Conservation (phyloP, 2,329 filamentous ascomycete species). For the Colletotrichum ledebouriae region DNA sequence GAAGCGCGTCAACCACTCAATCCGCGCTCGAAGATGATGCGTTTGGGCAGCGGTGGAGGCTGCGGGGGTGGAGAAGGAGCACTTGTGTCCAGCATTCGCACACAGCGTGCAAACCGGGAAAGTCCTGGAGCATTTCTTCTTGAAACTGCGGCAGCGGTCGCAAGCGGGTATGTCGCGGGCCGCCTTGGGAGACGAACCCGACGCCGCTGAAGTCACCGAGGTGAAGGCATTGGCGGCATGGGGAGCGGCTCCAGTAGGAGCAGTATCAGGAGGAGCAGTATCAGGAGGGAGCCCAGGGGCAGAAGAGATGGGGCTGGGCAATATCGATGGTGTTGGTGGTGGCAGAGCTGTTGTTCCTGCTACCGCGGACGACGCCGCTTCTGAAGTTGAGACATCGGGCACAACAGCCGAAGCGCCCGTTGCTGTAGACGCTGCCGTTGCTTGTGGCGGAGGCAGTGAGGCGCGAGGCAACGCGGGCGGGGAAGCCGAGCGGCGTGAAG, state of each 20-base stretch:
- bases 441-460: conserved; percentile 8
- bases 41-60: conserved; percentile 51
- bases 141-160: conserved; percentile 59
- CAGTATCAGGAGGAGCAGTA: too few relatives aligned
- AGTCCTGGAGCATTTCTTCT: conserved; percentile 61
- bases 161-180: conserved; percentile 51
- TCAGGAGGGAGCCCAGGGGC: neutral
- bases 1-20: conserved; percentile 56
- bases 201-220: conserved; percentile 45
- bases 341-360: conserved; percentile 1
- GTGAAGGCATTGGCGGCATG: conserved; percentile 45
- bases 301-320: conserved; percentile 12
- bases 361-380: neutral
- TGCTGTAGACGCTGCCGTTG: neutral
- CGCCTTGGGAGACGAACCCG: conserved; percentile 45
- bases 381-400: conserved; percentile 21
- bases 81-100: conserved; percentile 54
- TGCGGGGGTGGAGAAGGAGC: conserved; percentile 52
- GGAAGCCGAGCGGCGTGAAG: conserved; percentile 44
- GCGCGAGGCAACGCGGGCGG: conserved; percentile 32
- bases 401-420: neutral
- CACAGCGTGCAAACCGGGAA: conserved; percentile 57
- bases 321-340: conserved; percentile 15
- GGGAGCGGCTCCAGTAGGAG: neutral
- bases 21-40: conserved; percentile 54